Evolutionary conservation across 176 grass and related monocot species (phyloP).

Genomic region (Phoenix roebelenii): DNA sequence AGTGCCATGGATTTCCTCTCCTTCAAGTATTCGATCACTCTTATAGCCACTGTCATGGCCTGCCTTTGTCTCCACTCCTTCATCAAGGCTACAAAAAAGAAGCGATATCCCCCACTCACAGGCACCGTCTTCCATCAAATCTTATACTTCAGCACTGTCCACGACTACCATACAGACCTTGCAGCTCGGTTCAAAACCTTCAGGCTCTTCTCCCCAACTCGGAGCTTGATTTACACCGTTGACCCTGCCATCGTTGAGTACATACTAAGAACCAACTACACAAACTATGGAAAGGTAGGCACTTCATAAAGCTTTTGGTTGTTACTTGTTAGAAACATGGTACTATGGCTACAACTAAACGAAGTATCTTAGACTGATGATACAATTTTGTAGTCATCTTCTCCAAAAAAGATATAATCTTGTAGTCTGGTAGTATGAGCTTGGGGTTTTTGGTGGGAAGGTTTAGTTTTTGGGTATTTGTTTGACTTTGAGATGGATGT

Average conservation of each 20-base stretch:
- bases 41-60: too few relatives aligned
- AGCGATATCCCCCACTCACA: slow-evolving; percentile 34
- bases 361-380: too few relatives aligned
- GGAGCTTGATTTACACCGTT: slow-evolving; percentile 61
- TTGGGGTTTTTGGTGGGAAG: background rate
- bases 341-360: too few relatives aligned
- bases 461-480: slow-evolving; percentile 3
- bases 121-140: slow-evolving; percentile 55
- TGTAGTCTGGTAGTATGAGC: background rate
- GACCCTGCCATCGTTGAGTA: slow-evolving; percentile 58
- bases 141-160: slow-evolving; percentile 34
- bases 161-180: slow-evolving; percentile 43
- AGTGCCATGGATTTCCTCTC: too few relatives aligned
- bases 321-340: too few relatives aligned
- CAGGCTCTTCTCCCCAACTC: slow-evolving; percentile 41
- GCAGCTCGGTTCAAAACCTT: slow-evolving; percentile 50
- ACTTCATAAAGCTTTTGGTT: too few relatives aligned
- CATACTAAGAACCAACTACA: slow-evolving; percentile 82
- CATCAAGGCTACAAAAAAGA: background rate
- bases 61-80: too few relatives aligned
- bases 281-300: slow-evolving; percentile 56
- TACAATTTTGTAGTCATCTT: background rate
- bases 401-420: background rate
- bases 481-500: too few relatives aligned
- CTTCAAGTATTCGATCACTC: too few relatives aligned